Evolutionary conservation across 208 protist genomes (phyloP).

Genomic region (Acanthamoeba quina): DNA sequence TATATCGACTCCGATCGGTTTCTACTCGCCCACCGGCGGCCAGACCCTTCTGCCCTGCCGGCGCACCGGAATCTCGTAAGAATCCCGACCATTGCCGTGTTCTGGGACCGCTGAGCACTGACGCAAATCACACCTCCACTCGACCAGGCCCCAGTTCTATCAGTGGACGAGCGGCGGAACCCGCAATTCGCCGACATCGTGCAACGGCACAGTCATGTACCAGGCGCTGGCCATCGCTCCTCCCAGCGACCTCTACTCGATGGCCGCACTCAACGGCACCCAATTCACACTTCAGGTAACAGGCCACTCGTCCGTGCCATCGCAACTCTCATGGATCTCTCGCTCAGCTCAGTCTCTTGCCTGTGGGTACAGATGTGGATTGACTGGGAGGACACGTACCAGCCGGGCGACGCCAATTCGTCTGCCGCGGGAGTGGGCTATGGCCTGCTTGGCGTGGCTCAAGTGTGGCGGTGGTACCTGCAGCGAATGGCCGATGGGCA

Average conservation of each 20-base stretch:
- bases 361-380: constrained; percentile 24
- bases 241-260: not conserved
- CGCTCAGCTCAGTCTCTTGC: not conserved
- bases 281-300: constrained; percentile 44
- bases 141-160: constrained; percentile 4
- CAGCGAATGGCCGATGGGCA: not conserved
- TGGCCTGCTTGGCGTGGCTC: not conserved
- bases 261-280: not conserved
- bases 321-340: not conserved
- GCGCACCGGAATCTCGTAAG: constrained; percentile 26
- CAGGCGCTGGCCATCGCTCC: constrained; percentile 49
- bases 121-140: not conserved
- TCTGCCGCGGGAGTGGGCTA: constrained; percentile 4
- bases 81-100: not conserved
- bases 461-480: constrained; percentile 54
- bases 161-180: constrained; percentile 32
- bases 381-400: not conserved
- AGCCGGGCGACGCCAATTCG: not conserved
- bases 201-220: constrained; percentile 52
- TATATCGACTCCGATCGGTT: constrained; percentile 5
- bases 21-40: constrained; percentile 59
- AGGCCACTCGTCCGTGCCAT: not conserved
- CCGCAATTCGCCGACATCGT: constrained; percentile 4
- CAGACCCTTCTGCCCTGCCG: not conserved
- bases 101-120: not conserved